Base-by-base conservation (phyloP, 768 basidiomycete species). In the Porpolomopsis calyptriformis region DNA sequence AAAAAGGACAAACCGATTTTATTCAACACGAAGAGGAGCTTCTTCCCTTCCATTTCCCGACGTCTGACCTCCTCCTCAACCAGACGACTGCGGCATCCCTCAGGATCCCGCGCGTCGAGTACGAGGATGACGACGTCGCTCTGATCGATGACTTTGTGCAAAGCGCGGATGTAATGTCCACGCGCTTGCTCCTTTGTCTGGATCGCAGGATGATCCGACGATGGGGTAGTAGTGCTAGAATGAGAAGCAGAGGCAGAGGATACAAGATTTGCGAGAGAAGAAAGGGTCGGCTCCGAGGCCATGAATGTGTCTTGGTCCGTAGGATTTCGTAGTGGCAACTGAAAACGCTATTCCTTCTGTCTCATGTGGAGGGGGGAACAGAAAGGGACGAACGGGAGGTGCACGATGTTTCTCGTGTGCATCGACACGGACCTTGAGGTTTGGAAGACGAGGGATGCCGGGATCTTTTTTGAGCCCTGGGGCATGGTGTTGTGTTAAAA, bases 61-160 rank as follows among this genome's bases (percentile, higher is more conserved):
- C 88, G 70, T 37, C 85, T 70, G 0, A 96, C 91, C 60, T 96
- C 93, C 57, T 94, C 89, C 61, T 99, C 96, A 3, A 98, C 91
- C 31, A 94, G 72, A 43, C 84, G 72, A 63, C 90, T 94, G 52
- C 94, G 66, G 34, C 90, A 93, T 0, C 94, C 93, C 48, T 94
- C 85, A 2, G 96, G 94, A 68, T 98, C 94, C 33, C 94, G 71
- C 1, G 93, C 93, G 64, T 98, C 96, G 12, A 98, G 71, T 0
- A 90, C 87, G 27, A 86, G 82, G 37, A 98, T 72, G 42, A 98
- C 65, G 25, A 99, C 85, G 59, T 98, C 93, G 52, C 85, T 83
- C 57, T 92, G 74, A 52, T 96, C 92, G 49, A 98, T 84, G 37
- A 99, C 94, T 65, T 87, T 91, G 64, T 90, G 81, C 19, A 98